phyloP scores from a whole-genome alignment of 2,329 filamentous ascomycete genomes.

The Pyricularia pennisetigena region DNA sequence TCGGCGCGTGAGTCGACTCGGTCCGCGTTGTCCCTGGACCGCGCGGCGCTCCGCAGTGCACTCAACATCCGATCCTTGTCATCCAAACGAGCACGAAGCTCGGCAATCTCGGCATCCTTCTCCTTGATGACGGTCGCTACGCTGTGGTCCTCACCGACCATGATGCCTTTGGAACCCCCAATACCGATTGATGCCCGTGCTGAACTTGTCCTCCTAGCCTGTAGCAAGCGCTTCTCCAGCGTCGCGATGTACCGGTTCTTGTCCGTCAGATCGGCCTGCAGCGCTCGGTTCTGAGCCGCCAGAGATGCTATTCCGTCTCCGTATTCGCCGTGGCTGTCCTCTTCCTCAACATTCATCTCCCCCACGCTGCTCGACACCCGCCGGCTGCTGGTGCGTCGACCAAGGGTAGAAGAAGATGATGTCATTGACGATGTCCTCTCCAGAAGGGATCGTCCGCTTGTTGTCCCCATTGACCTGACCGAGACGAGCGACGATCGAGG shows the following conservation, averaged over 20 bases:
- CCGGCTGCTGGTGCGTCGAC: slow-evolving; percentile 38
- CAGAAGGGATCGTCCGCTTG: slow-evolving; percentile 40
- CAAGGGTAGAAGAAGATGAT: slow-evolving; percentile 51
- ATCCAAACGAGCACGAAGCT: slow-evolving; percentile 79
- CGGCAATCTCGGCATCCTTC: slow-evolving; percentile 86
- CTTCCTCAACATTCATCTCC: slow-evolving; percentile 40
- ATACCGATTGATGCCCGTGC: slow-evolving; percentile 75
- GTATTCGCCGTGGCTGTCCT: slow-evolving; percentile 69
- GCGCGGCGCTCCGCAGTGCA: slow-evolving; percentile 74
- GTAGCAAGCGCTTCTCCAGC: slow-evolving; percentile 81
- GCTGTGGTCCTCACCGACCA: slow-evolving; percentile 72
- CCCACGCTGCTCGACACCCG: slow-evolving; percentile 26
- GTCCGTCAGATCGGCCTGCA: slow-evolving; percentile 91
- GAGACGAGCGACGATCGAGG: slow-evolving; percentile 52
- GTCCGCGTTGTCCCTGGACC: slow-evolving; percentile 76
- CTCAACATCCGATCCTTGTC: slow-evolving; percentile 93
- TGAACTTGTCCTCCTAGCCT: slow-evolving; percentile 83
- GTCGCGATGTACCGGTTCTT: slow-evolving; percentile 96
- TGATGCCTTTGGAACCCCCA: slow-evolving; percentile 44
- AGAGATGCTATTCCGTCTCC: slow-evolving; percentile 79
- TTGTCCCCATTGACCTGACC: slow-evolving; percentile 37
- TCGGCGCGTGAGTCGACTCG: slow-evolving; percentile 25
- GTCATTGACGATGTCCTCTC: slow-evolving; percentile 59
- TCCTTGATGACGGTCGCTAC: slow-evolving; percentile 66
- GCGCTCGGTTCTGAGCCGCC: slow-evolving; percentile 75